A percentile compares a stretch with the other conserved stretches of the same genome.
Conservation (phyloP, 306 rosid species). For the Castanea sativa region DNA sequence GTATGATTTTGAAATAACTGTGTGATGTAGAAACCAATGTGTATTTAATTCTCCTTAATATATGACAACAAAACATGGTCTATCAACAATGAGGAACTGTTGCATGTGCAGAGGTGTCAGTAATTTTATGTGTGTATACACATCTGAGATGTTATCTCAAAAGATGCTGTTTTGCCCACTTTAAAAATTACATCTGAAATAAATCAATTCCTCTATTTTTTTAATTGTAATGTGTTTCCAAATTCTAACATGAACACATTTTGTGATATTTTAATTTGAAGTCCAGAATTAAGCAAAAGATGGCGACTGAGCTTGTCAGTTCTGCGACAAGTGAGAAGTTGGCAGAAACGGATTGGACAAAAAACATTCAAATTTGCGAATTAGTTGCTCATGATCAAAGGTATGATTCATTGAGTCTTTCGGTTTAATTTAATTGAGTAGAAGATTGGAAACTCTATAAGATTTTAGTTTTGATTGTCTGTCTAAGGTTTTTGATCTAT, state of each 20-base stretch:
- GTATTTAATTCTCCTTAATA: neutral
- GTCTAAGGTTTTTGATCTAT: neutral
- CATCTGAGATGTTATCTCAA: neutral
- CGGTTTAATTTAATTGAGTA: neutral
- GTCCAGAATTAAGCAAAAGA: conserved; percentile 29
- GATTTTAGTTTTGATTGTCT: neutral
- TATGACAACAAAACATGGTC: too few relatives aligned
- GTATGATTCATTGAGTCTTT: conserved; percentile 32
- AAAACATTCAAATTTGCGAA: conserved; percentile 88
- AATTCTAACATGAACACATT: neutral
- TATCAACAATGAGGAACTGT: too few relatives aligned
- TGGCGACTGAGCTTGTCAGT: conserved; percentile 90
- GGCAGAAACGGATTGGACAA: conserved; percentile 78
- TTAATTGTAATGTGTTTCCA: conserved; percentile 2
- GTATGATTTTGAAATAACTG: neutral
- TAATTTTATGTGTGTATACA: neutral
- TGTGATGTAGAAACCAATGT: neutral
- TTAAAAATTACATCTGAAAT: neutral
- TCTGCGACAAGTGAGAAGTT: conserved; percentile 83
- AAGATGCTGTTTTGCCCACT: neutral
- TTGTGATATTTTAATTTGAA: conserved; percentile 19
- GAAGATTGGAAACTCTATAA: neutral
- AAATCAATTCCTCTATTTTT: conserved; percentile 1
- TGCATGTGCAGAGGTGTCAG: neutral
- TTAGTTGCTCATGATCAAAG: conserved; percentile 81